A percentile compares a stretch with the other conserved stretches of the same genome.
These are phyloP conservation scores for Hypoxylon trugodes DNA, from an alignment of 495 filamentous ascomycete genomes.

Conservation along the genomic window DNA sequence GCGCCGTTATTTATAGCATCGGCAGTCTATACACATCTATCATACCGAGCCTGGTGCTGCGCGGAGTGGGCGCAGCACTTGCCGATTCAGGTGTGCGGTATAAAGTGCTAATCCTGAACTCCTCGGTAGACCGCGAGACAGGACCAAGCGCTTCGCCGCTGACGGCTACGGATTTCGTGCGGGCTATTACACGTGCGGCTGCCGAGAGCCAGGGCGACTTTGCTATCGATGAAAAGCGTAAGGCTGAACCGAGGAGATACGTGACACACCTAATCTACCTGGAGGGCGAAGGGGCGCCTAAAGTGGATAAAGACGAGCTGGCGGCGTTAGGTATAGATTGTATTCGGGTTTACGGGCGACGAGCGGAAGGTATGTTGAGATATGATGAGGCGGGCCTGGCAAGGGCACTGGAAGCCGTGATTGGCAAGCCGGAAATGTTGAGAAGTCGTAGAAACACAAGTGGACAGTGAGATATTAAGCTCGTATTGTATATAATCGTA, in stretches of 20 bases:
- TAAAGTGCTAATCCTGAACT: slow-evolving; percentile 89
- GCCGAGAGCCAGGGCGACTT: slow-evolving; percentile 50
- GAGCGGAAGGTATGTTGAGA: slow-evolving; percentile 64
- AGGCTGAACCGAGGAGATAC: slow-evolving; percentile 58
- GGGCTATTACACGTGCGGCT: slow-evolving; percentile 76
- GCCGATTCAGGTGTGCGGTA: slow-evolving; percentile 60
- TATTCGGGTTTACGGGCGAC: slow-evolving; percentile 78
- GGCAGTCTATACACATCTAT: slow-evolving; percentile 86
- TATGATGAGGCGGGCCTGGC: slow-evolving; percentile 81
- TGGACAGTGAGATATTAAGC: slow-evolving; percentile 30
- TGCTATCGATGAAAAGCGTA: slow-evolving; percentile 48
- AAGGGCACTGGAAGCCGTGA: slow-evolving; percentile 80
- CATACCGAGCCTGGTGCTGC: slow-evolving; percentile 75
- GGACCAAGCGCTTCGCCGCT: slow-evolving; percentile 68
- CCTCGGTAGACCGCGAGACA: slow-evolving; percentile 84
- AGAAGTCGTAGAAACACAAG: slow-evolving; percentile 74
- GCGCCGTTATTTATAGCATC: slow-evolving; percentile 86
- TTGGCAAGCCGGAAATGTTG: slow-evolving; percentile 72
- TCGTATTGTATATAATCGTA: too few species aligned
- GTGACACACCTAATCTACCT: slow-evolving; percentile 88
- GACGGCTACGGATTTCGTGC: slow-evolving; percentile 78
- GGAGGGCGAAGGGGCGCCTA: slow-evolving; percentile 74
- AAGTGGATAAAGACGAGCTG: slow-evolving; percentile 72
- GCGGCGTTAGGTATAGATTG: slow-evolving; percentile 74
- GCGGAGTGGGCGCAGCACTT: slow-evolving; percentile 67